Conservation (phyloP, 495 filamentous ascomycete genomes). For the Talaromyces adpressus region DNA sequence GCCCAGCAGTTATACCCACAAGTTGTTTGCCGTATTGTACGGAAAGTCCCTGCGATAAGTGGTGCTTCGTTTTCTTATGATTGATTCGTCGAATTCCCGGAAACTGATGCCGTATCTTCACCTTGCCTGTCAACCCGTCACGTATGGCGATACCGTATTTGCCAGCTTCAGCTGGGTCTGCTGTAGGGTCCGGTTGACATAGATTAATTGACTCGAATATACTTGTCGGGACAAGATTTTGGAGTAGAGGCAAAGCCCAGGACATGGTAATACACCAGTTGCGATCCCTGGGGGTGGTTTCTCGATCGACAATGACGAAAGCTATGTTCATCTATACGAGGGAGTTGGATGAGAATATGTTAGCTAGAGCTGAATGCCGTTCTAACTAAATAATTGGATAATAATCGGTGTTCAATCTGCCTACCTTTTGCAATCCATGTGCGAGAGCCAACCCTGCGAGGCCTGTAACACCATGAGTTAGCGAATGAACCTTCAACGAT, state of each 20-base stretch:
- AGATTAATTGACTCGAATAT: neutral
- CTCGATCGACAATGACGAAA: slow-evolving; percentile 3
- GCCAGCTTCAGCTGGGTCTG: neutral
- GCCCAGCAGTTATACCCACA: neutral
- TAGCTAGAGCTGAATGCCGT: neutral
- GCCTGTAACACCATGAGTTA: neutral
- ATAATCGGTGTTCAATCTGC: neutral
- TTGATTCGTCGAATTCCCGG: neutral
- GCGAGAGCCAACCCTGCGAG: slow-evolving; percentile 2
- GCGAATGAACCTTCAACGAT: neutral
- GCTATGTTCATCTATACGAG: neutral
- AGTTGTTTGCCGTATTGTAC: neutral
- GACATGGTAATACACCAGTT: slow-evolving; percentile 2
- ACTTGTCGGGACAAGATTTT: slow-evolving; percentile 1
- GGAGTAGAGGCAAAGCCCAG: neutral
- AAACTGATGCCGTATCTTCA: neutral
- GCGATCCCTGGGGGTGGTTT: slow-evolving; percentile 3
- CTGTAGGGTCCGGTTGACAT: neutral
- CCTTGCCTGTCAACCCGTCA: neutral
- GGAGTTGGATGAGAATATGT: neutral
- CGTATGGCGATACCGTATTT: neutral
- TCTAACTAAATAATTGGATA: neutral
- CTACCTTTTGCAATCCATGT: slow-evolving; percentile 2
- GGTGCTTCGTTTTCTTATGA: neutral
- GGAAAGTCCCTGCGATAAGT: neutral